These are phyloP conservation scores for Pseudogymnoascus destructans DNA, from an alignment of 2,329 filamentous ascomycete species.

Conservation along the genomic window DNA sequence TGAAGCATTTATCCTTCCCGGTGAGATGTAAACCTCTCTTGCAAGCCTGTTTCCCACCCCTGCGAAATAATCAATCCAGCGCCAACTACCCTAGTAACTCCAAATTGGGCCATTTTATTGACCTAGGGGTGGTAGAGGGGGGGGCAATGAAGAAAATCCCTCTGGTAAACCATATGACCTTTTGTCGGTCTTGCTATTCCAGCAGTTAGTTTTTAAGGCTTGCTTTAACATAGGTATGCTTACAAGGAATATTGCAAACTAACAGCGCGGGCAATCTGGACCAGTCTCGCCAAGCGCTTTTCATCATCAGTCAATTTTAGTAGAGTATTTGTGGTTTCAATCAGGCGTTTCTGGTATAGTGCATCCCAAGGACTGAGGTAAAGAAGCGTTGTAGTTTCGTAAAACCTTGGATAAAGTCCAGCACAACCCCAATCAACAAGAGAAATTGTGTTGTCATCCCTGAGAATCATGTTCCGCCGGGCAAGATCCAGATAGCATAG, in stretches of 20 bases:
- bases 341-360: constrained; percentile 14
- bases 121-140: neutral
- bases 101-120: neutral
- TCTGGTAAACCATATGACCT: neutral
- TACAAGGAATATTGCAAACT: constrained; percentile 12
- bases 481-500: constrained; percentile 22
- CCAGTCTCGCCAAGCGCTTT: constrained; percentile 16
- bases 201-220: neutral
- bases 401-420: constrained; percentile 20
- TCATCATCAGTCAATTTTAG: constrained; percentile 19
- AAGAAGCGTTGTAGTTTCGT: constrained; percentile 18
- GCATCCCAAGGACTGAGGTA: constrained; percentile 16
- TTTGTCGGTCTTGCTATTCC: neutral
- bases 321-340: constrained; percentile 13
- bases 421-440: constrained; percentile 22
- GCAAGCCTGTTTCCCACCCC: neutral
- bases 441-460: constrained; percentile 18
- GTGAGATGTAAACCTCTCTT: neutral
- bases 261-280: constrained; percentile 15
- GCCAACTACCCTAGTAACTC: neutral
- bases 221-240: neutral
- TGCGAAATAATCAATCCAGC: neutral
- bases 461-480: constrained; percentile 22
- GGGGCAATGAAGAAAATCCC: neutral
- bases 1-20: neutral